Percentiles rank a stretch among this genome's conserved stretches.
Evolutionary conservation across 768 basidiomycete genomes (phyloP).

Genomic region (Lactifluus echinatus): DNA sequence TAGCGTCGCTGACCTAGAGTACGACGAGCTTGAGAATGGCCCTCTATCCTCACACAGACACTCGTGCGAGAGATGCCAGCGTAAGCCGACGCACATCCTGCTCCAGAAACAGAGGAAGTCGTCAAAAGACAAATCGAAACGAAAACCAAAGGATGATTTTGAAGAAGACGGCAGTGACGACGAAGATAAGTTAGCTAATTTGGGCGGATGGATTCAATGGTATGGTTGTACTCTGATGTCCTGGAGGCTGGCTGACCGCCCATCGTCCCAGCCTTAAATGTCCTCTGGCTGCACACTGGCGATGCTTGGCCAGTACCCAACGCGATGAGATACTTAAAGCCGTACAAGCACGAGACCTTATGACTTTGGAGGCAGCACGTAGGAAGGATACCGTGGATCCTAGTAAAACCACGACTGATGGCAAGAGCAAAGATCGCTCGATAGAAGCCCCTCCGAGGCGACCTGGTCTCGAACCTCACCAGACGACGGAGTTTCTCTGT

Average conservation of each 20-base stretch:
- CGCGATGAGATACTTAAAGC: conserved; percentile 68
- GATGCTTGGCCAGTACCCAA: conserved; percentile 55
- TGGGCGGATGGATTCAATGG: conserved; percentile 87
- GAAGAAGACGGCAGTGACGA: conserved; percentile 51
- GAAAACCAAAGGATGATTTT: conserved; percentile 40
- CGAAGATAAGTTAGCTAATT: conserved; percentile 36
- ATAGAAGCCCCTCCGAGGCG: conserved; percentile 6
- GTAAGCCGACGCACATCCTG: conserved; percentile 46
- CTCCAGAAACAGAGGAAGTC: conserved; percentile 29
- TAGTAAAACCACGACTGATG: not conserved
- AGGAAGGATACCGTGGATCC: conserved; percentile 8
- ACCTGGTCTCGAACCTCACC: conserved; percentile 24
- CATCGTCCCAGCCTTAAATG: conserved; percentile 53
- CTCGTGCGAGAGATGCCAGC: conserved; percentile 66
- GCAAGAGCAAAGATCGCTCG: not conserved
- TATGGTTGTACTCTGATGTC: conserved; percentile 27
- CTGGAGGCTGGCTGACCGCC: conserved; percentile 14
- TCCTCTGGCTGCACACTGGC: conserved; percentile 70
- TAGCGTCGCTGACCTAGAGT: conserved; percentile 32
- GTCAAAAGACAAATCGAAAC: conserved; percentile 32
- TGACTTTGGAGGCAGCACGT: conserved; percentile 29
- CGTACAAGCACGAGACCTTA: conserved; percentile 43
- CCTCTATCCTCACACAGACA: conserved; percentile 50
- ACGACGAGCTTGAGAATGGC: conserved; percentile 47
- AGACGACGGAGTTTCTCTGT: conserved; percentile 77